Conservation (phyloP, 495 filamentous ascomycete genomes). For the Tricharina praecox region DNA sequence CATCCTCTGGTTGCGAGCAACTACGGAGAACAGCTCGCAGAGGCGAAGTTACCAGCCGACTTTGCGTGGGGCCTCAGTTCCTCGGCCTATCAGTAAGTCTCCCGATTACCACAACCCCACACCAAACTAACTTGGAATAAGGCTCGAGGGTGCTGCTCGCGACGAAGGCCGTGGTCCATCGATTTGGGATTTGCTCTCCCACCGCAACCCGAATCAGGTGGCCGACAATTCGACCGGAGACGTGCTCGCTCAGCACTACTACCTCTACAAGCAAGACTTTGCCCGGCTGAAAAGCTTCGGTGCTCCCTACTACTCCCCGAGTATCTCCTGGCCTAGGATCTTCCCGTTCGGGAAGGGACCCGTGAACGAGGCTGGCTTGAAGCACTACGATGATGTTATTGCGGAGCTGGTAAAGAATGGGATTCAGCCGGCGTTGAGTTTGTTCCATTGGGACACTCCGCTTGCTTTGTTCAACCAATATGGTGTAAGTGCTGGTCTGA, state of each 20-base stretch:
- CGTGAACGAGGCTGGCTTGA: conserved; percentile 29
- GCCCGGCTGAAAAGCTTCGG: conserved; percentile 29
- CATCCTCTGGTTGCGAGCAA: conserved; percentile 28
- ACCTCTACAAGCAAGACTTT: conserved; percentile 33
- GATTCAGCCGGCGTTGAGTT: conserved; percentile 29
- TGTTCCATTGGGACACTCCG: conserved; percentile 36
- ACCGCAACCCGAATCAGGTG: conserved; percentile 27
- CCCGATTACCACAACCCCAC: no score
- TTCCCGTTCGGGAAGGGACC: conserved; percentile 33
- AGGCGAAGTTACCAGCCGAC: conserved; percentile 23
- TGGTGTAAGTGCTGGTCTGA: conserved; percentile 23
- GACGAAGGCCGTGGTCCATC: conserved; percentile 26
- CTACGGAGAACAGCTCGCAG: conserved; percentile 15
- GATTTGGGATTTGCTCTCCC: conserved; percentile 27
- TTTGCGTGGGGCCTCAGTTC: conserved; percentile 24
- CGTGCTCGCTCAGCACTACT: conserved; percentile 31
- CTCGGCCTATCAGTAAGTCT: conserved; percentile 26
- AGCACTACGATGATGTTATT: conserved; percentile 33
- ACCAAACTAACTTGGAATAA: no score
- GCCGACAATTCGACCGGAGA: conserved; percentile 31
- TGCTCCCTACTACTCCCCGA: conserved; percentile 29
- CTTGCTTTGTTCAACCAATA: conserved; percentile 32
- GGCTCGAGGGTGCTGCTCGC: conserved; percentile 23
- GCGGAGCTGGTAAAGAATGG: conserved; percentile 29
- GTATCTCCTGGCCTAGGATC: conserved; percentile 32